phyloP scores from a whole-genome alignment of 257 asterid species.

The Primulina tabacum region DNA sequence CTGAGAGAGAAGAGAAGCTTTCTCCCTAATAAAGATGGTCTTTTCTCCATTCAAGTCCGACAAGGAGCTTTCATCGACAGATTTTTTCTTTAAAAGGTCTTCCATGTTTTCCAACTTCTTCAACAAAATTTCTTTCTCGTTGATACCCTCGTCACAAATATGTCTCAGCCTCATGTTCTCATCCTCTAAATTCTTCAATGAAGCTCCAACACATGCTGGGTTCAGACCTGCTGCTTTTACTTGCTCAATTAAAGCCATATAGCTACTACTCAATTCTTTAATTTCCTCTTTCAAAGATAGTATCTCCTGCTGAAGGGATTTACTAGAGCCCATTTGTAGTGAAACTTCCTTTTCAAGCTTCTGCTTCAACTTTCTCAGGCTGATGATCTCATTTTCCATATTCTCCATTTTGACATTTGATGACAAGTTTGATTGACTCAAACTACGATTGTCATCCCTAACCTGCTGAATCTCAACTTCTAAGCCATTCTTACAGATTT shows the following conservation, averaged over 20 bases:
- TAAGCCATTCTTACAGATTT: constrained; percentile 32
- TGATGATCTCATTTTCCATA: constrained; percentile 40
- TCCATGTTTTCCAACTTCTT: constrained; percentile 48
- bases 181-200: constrained; percentile 38
- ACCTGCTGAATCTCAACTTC: constrained; percentile 42
- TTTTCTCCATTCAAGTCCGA: constrained; percentile 41
- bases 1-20: constrained; percentile 44
- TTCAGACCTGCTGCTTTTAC: constrained; percentile 38
- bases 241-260: constrained; percentile 39
- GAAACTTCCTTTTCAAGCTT: constrained; percentile 49
- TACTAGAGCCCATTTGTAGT: constrained; percentile 36
- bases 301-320: constrained; percentile 41
- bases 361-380: constrained; percentile 45
- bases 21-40: constrained; percentile 42
- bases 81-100: constrained; percentile 35
- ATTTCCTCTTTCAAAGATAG: constrained; percentile 42
- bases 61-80: constrained; percentile 35
- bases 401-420: constrained; percentile 37
- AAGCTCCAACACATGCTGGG: constrained; percentile 34
- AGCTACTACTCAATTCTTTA: constrained; percentile 34
- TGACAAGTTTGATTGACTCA: constrained; percentile 35
- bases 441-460: constrained; percentile 36
- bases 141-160: constrained; percentile 29
- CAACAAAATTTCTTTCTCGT: constrained; percentile 37
- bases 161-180: constrained; percentile 37